Percentiles rank a stretch among this genome's conserved stretches.
Conservation (phyloP, 345 rosid genomes). For the Rhodamnia argentea region DNA sequence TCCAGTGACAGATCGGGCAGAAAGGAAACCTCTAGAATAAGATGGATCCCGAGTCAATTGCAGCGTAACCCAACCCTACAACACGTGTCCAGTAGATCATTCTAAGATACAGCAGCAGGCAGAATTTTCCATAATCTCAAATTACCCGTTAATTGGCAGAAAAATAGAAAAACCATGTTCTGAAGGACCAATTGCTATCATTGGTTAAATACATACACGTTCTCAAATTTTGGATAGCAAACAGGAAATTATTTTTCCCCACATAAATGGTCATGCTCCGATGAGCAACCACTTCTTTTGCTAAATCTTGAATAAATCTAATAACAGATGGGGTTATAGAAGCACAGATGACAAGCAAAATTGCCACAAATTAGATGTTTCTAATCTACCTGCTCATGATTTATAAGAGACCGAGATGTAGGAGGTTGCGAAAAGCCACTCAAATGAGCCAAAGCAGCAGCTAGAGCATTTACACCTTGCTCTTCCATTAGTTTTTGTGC, state of each 20-base stretch:
- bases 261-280: background rate
- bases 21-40: slow-evolving; percentile 54
- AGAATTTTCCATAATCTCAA: background rate
- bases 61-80: slow-evolving; percentile 86
- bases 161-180: background rate
- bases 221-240: background rate
- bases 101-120: background rate
- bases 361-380: background rate
- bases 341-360: background rate
- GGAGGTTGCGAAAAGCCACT: slow-evolving; percentile 94
- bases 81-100: background rate
- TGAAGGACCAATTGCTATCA: background rate
- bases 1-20: slow-evolving; percentile 88
- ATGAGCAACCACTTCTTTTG: background rate
- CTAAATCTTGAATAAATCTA: background rate
- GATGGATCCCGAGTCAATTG: slow-evolving; percentile 74
- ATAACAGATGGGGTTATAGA: background rate
- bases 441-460: slow-evolving; percentile 89
- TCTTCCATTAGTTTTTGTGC: slow-evolving; percentile 67
- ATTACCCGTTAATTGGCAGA: background rate
- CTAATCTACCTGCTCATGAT: slow-evolving; percentile 64
- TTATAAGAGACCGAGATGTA: slow-evolving; percentile 86
- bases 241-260: background rate
- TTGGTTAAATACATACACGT: background rate
- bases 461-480: slow-evolving; percentile 80